phyloP scores from a whole-genome alignment of 768 basidiomycete species.

The Kwoniella sp. region DNA sequence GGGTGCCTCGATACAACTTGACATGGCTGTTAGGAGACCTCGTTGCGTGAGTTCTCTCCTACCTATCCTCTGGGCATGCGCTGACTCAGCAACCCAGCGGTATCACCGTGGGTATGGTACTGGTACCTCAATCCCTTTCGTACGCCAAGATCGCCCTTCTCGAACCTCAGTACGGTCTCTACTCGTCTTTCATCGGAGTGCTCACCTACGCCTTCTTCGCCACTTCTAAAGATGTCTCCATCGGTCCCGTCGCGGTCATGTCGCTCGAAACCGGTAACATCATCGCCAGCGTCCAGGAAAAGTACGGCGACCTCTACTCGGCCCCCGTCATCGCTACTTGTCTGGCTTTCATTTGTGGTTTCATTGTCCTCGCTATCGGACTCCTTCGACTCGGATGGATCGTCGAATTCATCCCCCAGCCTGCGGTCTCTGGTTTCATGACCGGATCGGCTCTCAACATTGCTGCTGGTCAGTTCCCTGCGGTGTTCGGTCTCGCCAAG shows the following conservation, averaged over 20 bases:
- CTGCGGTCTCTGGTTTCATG: slow-evolving; percentile 63
- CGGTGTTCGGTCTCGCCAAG: slow-evolving; percentile 72
- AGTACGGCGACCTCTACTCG: slow-evolving; percentile 55
- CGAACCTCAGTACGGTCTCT: slow-evolving; percentile 81
- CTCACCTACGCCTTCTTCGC: slow-evolving; percentile 64
- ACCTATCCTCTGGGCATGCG: neutral
- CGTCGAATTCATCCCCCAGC: slow-evolving; percentile 70
- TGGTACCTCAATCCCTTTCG: slow-evolving; percentile 91
- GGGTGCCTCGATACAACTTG: slow-evolving; percentile 75
- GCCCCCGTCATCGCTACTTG: slow-evolving; percentile 75
- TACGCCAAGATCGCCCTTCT: slow-evolving; percentile 68
- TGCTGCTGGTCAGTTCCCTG: slow-evolving; percentile 79
- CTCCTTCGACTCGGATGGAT: slow-evolving; percentile 87
- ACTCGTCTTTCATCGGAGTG: slow-evolving; percentile 74
- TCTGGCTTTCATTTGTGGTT: slow-evolving; percentile 79
- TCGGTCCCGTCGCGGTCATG: slow-evolving; percentile 99
- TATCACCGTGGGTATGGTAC: slow-evolving; percentile 87
- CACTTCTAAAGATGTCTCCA: slow-evolving; percentile 97
- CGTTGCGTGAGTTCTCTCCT: slow-evolving; percentile 58
- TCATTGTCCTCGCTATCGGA: slow-evolving; percentile 85
- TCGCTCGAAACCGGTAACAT: slow-evolving; percentile 77
- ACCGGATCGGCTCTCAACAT: slow-evolving; percentile 96
- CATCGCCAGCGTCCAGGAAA: slow-evolving; percentile 60
- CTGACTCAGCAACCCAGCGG: slow-evolving; percentile 51
- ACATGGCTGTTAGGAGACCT: slow-evolving; percentile 78